Percentiles rank a stretch among this genome's conserved stretches.
phyloP scores from a whole-genome alignment of 1,284 basidiomycete genomes.

The Ustilago nuda region DNA sequence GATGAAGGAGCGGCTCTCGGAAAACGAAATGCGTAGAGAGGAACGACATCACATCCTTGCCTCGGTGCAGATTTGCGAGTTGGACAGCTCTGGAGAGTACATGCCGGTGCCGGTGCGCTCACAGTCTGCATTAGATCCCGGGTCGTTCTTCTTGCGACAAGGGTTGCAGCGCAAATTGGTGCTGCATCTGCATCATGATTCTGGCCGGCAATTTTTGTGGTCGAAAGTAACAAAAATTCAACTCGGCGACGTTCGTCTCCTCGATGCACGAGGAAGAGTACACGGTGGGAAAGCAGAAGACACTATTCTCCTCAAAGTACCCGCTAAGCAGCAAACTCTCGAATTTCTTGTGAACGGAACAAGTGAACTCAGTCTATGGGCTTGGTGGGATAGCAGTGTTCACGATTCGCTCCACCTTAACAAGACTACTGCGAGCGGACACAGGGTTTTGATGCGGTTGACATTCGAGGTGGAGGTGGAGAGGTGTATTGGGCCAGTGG shows the following conservation, averaged over 20 bases:
- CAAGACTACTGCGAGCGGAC: slow-evolving; percentile 80
- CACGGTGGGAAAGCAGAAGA: slow-evolving; percentile 76
- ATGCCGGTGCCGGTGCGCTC: slow-evolving; percentile 84
- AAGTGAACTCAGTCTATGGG: slow-evolving; percentile 51
- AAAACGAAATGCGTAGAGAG: slow-evolving; percentile 89
- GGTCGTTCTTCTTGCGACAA: slow-evolving; percentile 89
- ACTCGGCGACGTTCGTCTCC: slow-evolving; percentile 82
- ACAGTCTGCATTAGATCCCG: slow-evolving; percentile 81
- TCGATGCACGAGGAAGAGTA: slow-evolving; percentile 85
- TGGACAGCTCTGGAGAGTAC: slow-evolving; percentile 86
- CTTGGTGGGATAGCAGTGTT: slow-evolving; percentile 91
- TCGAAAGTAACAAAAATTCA: slow-evolving; percentile 80
- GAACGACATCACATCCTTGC: slow-evolving; percentile 89
- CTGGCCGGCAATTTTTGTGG: slow-evolving; percentile 90
- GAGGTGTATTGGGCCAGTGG: slow-evolving; percentile 82
- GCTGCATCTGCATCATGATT: slow-evolving; percentile 84
- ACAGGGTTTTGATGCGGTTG: slow-evolving; percentile 83
- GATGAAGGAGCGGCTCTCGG: slow-evolving; percentile 73
- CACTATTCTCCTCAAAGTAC: slow-evolving; percentile 47
- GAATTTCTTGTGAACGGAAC: slow-evolving; percentile 59
- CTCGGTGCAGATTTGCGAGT: slow-evolving; percentile 86
- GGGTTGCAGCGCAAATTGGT: slow-evolving; percentile 87
- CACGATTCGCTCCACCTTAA: slow-evolving; percentile 90
- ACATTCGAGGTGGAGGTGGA: slow-evolving; percentile 84
- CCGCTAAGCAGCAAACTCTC: slow-evolving; percentile 54